These are phyloP conservation scores for Eucalyptus victrix DNA, from an alignment of 345 rosid species.

Conservation along the genomic window DNA sequence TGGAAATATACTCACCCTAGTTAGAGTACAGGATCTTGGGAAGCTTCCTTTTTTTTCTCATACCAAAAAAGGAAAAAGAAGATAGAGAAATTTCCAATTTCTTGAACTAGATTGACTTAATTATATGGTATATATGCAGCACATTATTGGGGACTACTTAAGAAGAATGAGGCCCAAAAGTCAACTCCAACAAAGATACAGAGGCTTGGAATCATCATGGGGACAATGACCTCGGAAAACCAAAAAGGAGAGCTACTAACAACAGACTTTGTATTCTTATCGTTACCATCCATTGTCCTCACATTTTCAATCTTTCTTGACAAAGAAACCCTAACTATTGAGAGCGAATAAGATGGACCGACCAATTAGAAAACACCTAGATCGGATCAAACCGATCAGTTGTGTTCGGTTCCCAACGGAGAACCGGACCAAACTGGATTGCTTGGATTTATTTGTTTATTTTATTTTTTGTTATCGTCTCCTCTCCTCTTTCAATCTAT, in stretches of 20 bases:
- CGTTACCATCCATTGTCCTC: not conserved
- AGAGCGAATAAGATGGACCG: not conserved
- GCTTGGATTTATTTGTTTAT: not conserved
- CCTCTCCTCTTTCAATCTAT: not conserved
- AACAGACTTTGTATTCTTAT: not conserved
- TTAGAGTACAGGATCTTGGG: not conserved
- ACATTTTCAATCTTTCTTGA: not conserved
- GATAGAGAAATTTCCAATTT: not conserved
- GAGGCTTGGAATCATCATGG: not conserved
- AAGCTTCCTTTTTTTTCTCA: not conserved
- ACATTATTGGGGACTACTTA: not conserved
- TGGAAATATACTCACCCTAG: too few species aligned
- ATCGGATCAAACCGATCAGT: accelerated
- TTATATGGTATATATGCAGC: not conserved
- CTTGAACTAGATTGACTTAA: not conserved
- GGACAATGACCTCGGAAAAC: not conserved
- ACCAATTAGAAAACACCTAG: too few species aligned
- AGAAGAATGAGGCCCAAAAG: not conserved
- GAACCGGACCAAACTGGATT: too few species aligned
- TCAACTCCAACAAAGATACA: not conserved
- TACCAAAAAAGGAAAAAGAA: not conserved
- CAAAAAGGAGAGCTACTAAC: not conserved
- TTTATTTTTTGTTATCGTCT: too few species aligned
- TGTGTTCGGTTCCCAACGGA: accelerated
- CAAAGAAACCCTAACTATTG: not conserved